phyloP scores from a whole-genome alignment of 2,329 filamentous ascomycete species.

The Phialophora tarda region DNA sequence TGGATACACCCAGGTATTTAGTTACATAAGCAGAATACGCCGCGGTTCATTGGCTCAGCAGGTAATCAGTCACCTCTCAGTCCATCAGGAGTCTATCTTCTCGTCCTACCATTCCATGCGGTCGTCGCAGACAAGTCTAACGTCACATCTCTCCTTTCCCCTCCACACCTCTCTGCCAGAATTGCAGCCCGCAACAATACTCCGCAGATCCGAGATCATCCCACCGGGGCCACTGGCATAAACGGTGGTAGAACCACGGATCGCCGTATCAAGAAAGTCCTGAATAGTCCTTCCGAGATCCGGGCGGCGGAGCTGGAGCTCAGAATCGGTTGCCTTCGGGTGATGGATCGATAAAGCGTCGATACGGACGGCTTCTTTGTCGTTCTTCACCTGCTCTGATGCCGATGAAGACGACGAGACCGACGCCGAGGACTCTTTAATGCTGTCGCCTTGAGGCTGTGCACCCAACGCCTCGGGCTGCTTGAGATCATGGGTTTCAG shows the following conservation, averaged over 20 bases:
- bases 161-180: constrained; percentile 61
- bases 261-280: constrained; percentile 56
- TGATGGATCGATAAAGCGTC: constrained; percentile 37
- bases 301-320: constrained; percentile 50
- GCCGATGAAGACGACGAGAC: constrained; percentile 18
- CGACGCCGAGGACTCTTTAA: constrained; percentile 18
- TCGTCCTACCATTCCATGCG: constrained; percentile 52
- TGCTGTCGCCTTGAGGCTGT: constrained; percentile 38
- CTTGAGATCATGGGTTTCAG: background rate
- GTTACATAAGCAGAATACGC: too few species aligned
- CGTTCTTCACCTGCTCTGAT: background rate
- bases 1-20: background rate
- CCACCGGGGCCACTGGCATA: constrained; percentile 65
- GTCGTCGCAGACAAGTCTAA: constrained; percentile 65
- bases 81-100: background rate
- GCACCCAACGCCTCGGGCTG: background rate
- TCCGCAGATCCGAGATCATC: constrained; percentile 65
- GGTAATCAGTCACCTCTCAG: background rate
- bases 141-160: constrained; percentile 62
- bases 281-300: constrained; percentile 55
- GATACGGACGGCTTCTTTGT: constrained; percentile 18
- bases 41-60: too few species aligned
- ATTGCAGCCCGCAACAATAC: constrained; percentile 61
- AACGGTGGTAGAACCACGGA: constrained; percentile 58
- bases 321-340: constrained; percentile 37